These are phyloP conservation scores for Phaffia rhodozyma DNA, from an alignment of 1,284 basidiomycete species.

Conservation along the genomic window DNA sequence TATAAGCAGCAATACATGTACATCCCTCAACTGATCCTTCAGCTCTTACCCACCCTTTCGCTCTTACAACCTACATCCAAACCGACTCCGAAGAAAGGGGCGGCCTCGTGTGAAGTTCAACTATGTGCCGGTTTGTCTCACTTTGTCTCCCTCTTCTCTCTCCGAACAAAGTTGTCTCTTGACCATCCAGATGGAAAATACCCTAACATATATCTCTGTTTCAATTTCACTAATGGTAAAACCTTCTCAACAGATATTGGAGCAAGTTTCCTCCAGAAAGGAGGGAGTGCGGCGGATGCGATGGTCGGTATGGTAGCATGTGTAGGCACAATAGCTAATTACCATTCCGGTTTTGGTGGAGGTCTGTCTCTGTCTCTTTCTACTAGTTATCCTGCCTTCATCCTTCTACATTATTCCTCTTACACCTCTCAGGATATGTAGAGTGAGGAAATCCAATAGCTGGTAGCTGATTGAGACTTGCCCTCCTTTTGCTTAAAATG, in stretches of 20 bases:
- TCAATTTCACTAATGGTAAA: not conserved
- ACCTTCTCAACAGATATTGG: not conserved
- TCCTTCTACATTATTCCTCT: no score
- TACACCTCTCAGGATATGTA: no score
- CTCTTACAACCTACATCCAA: no score
- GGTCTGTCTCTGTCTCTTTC: constrained; percentile 1
- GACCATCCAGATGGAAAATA: no score
- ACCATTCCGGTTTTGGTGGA: constrained; percentile 16
- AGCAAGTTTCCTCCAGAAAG: not conserved
- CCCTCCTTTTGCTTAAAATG: not conserved
- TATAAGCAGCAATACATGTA: no score
- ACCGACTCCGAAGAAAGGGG: not conserved
- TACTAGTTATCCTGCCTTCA: no score
- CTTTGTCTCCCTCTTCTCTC: no score
- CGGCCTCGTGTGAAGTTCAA: constrained; percentile 8
- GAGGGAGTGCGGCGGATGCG: constrained; percentile 16
- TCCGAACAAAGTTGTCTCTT: no score
- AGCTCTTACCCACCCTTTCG: no score
- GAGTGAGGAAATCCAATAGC: not conserved
- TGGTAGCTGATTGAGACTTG: not conserved
- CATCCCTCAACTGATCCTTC: no score
- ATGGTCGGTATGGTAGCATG: constrained; percentile 12
- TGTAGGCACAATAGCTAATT: constrained; percentile 10
- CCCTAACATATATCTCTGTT: no score
- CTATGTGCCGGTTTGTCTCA: not conserved